Percentiles rank a stretch among this genome's conserved stretches.
Conservation (phyloP, 2,329 filamentous ascomycete species). For the Fusarium sp. region DNA sequence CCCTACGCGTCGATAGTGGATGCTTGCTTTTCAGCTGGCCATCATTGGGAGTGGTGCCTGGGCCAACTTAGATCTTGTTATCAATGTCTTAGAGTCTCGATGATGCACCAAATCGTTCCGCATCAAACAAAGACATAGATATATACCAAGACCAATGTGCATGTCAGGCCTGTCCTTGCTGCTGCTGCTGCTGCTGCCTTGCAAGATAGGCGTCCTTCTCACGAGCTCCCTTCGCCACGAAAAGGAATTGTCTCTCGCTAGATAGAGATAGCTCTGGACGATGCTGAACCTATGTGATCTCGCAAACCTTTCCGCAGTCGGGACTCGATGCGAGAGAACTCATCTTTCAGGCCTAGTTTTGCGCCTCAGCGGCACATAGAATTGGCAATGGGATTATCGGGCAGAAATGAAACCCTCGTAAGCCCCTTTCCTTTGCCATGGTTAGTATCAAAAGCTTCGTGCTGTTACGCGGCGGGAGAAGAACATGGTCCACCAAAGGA, state of each 20-base stretch:
- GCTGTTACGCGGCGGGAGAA: neutral
- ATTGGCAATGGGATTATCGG: neutral
- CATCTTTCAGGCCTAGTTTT: neutral
- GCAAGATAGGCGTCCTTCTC: slow-evolving; percentile 1
- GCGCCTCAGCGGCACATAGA: neutral
- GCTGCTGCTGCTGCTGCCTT: slow-evolving; percentile 9
- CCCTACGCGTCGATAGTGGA: too few relatives aligned
- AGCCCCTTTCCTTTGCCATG: neutral
- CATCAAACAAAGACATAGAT: slow-evolving; percentile 3
- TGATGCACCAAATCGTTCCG: slow-evolving; percentile 23
- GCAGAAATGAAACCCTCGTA: neutral
- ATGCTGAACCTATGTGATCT: slow-evolving; percentile 2
- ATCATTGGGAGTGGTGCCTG: neutral
- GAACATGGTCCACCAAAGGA: too few relatives aligned
- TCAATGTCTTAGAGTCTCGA: slow-evolving; percentile 14
- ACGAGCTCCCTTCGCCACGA: neutral
- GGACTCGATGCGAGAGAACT: slow-evolving; percentile 1
- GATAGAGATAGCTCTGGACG: neutral
- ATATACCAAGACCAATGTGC: too few relatives aligned
- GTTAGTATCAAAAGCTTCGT: neutral
- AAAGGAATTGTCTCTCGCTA: neutral
- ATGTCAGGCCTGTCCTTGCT: slow-evolving; percentile 7
- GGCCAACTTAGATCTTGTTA: slow-evolving; percentile 5
- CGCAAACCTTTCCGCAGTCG: slow-evolving; percentile 6
- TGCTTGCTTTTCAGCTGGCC: neutral